These are phyloP conservation scores for Trichoderma polysporum DNA, from an alignment of 2,329 filamentous ascomycete genomes.

Conservation along the genomic window DNA sequence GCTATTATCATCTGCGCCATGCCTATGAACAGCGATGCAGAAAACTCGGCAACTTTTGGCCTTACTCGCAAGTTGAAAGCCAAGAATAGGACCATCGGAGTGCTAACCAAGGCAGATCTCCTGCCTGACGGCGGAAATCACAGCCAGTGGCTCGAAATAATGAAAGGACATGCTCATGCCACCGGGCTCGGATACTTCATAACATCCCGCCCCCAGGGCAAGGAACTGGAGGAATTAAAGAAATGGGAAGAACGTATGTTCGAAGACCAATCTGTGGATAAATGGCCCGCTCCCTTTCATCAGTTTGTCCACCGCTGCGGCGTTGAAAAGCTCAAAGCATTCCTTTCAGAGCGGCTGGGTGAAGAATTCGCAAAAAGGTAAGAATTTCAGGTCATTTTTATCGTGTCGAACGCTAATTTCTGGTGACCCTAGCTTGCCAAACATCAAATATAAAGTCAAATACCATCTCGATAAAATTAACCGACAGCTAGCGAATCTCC, in stretches of 20 bases:
- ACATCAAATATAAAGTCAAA: constrained; percentile 54
- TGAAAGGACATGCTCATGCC: constrained; percentile 59
- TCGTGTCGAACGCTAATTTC: background rate
- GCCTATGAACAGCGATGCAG: constrained; percentile 75
- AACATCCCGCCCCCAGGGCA: constrained; percentile 64
- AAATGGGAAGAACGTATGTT: constrained; percentile 56
- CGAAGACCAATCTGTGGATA: constrained; percentile 36
- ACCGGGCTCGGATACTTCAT: constrained; percentile 78
- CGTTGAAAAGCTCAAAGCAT: constrained; percentile 52
- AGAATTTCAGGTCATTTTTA: constrained; percentile 14
- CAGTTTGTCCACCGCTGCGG: constrained; percentile 51
- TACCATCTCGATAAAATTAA: constrained; percentile 52
- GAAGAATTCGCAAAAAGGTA: constrained; percentile 54
- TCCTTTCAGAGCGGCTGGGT: constrained; percentile 53
- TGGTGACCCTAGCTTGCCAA: constrained; percentile 42
- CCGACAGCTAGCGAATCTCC: constrained; percentile 55
- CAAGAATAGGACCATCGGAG: constrained; percentile 63
- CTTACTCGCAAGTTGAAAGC: constrained; percentile 61
- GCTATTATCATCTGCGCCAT: constrained; percentile 76
- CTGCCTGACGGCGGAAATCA: constrained; percentile 52
- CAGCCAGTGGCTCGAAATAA: constrained; percentile 61
- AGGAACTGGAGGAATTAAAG: constrained; percentile 52
- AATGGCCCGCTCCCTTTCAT: constrained; percentile 52
- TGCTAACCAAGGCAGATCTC: constrained; percentile 83
- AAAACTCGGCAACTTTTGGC: constrained; percentile 69